phyloP scores from a whole-genome alignment of 345 rosid species.

The Hevea brasiliensis region DNA sequence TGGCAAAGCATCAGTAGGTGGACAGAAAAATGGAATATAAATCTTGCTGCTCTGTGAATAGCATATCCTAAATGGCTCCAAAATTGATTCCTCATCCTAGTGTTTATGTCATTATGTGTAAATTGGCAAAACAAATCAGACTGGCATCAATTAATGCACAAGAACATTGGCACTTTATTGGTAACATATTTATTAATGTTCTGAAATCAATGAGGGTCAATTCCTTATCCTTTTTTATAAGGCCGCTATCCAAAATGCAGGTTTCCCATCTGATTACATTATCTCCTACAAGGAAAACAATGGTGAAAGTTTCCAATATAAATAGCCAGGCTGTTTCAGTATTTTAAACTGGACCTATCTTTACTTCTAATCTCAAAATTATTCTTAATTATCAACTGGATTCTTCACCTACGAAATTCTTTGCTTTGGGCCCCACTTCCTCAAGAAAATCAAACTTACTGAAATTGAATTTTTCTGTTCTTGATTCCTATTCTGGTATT shows the following conservation, averaged over 20 bases:
- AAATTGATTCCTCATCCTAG: neutral
- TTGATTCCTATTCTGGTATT: neutral
- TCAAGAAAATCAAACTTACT: neutral
- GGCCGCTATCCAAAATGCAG: neutral
- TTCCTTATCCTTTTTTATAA: neutral
- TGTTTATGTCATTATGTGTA: neutral
- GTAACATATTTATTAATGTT: neutral
- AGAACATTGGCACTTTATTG: neutral
- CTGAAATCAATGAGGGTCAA: neutral
- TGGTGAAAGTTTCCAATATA: neutral
- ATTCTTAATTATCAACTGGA: neutral
- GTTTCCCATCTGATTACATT: neutral
- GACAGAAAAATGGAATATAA: neutral
- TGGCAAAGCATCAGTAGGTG: neutral
- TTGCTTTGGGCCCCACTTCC: neutral
- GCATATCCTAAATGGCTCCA: neutral
- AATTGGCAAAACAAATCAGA: neutral
- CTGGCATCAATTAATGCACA: neutral
- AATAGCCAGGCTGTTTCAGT: neutral
- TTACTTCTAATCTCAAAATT: neutral
- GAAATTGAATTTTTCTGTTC: neutral
- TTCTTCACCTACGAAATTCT: neutral
- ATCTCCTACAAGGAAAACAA: constrained; percentile 12
- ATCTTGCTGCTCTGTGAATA: neutral
- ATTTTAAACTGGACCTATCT: neutral